Evolutionary conservation across 2,329 filamentous ascomycete genomes (phyloP).

Genomic region (Aureobasidium lini): DNA sequence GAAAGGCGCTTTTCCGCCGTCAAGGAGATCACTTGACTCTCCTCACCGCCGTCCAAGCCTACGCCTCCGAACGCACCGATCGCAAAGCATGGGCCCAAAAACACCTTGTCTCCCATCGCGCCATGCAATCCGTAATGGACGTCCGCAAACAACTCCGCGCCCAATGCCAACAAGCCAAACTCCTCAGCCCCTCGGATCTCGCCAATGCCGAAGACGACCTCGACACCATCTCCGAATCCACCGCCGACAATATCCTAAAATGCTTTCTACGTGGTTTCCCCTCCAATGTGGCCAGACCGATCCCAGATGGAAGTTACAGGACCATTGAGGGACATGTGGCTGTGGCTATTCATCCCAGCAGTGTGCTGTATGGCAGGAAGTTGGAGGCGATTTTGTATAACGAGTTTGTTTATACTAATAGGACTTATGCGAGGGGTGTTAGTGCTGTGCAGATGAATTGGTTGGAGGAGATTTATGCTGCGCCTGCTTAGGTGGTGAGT

Average conservation of each 20-base stretch:
- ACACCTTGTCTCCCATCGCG: constrained; percentile 54
- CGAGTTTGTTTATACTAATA: constrained; percentile 59
- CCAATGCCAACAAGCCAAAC: constrained; percentile 45
- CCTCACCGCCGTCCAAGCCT: constrained; percentile 52
- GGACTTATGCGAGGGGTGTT: constrained; percentile 55
- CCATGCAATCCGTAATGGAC: constrained; percentile 60
- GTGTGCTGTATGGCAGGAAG: constrained; percentile 52
- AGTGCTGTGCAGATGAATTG: constrained; percentile 57
- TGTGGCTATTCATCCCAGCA: constrained; percentile 56
- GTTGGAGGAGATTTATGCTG: constrained; percentile 45
- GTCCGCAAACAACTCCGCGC: constrained; percentile 54
- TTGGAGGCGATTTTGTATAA: constrained; percentile 58
- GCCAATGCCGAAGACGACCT: constrained; percentile 13
- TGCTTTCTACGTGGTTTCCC: constrained; percentile 53
- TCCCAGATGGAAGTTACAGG: constrained; percentile 54
- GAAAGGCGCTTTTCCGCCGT: constrained; percentile 49
- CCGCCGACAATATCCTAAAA: constrained; percentile 45
- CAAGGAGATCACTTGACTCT: constrained; percentile 60
- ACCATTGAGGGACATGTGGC: constrained; percentile 55
- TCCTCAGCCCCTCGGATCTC: constrained; percentile 17
- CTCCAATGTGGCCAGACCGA: constrained; percentile 52
- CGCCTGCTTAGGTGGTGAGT: not conserved
- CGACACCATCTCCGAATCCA: constrained; percentile 30
- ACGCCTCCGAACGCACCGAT: constrained; percentile 50
- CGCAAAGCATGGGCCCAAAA: constrained; percentile 53